Conservation (phyloP, 2,329 filamentous ascomycete genomes). For the Zymoseptoria crescenta region DNA sequence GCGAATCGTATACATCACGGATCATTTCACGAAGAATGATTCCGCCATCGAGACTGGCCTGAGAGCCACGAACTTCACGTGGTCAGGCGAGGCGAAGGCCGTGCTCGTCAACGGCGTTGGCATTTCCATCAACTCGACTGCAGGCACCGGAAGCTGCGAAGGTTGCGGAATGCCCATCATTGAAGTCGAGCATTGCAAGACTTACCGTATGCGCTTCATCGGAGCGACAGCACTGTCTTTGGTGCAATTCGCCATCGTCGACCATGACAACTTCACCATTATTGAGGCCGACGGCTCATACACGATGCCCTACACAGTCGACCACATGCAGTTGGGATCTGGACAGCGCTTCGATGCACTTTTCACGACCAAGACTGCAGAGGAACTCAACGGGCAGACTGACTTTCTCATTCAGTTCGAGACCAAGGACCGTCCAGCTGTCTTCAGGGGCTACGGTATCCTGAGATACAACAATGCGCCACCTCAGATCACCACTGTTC, state of each 20-base stretch:
- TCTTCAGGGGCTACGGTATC: slow-evolving; percentile 43
- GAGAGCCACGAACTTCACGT: slow-evolving; percentile 43
- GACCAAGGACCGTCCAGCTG: slow-evolving; percentile 43
- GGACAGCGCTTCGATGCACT: slow-evolving; percentile 57
- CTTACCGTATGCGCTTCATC: slow-evolving; percentile 55
- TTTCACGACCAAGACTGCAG: slow-evolving; percentile 44
- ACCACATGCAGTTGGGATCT: slow-evolving; percentile 47
- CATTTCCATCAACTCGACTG: slow-evolving; percentile 12
- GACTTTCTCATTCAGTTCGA: slow-evolving; percentile 42
- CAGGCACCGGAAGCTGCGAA: slow-evolving; percentile 14
- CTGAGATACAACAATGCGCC: slow-evolving; percentile 35
- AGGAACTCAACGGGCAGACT: slow-evolving; percentile 36
- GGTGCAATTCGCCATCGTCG: slow-evolving; percentile 49
- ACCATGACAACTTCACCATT: slow-evolving; percentile 48
- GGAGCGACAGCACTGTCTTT: slow-evolving; percentile 50
- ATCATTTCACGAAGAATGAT: slow-evolving; percentile 52
- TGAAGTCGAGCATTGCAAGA: slow-evolving; percentile 51
- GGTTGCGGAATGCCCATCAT: slow-evolving; percentile 37
- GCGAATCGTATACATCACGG: slow-evolving; percentile 46
- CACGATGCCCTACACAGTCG: slow-evolving; percentile 41
- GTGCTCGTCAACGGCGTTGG: slow-evolving; percentile 49
- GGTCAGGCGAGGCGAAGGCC: slow-evolving; percentile 52
- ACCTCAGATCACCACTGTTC: slow-evolving; percentile 14
- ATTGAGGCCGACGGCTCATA: slow-evolving; percentile 53
- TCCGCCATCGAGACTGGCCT: slow-evolving; percentile 45